phyloP scores from a whole-genome alignment of 768 basidiomycete genomes.

The Russula compacta region DNA sequence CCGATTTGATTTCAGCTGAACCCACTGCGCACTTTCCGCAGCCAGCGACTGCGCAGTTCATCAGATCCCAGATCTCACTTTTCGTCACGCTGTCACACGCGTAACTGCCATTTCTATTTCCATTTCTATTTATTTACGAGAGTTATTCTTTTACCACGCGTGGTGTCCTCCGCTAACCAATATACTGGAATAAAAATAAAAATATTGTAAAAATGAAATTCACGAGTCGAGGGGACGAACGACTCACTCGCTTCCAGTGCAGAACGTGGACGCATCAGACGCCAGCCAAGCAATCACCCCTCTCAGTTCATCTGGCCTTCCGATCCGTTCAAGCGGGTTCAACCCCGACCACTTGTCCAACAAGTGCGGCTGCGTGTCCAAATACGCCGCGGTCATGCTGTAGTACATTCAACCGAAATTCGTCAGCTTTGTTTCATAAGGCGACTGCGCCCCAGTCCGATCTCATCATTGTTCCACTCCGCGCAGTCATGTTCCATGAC shows the following conservation, averaged over 20 bases:
- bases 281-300: conserved; percentile 67
- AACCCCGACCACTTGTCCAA: conserved; percentile 55
- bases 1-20: too few species aligned
- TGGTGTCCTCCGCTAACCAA: conserved; percentile 56
- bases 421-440: neutral
- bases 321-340: conserved; percentile 66
- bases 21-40: conserved; percentile 16
- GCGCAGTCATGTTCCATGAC: neutral
- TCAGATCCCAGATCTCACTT: conserved; percentile 12
- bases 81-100: neutral
- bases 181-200: conserved; percentile 31
- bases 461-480: neutral
- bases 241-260: conserved; percentile 79
- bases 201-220: neutral
- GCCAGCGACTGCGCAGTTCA: conserved; percentile 12
- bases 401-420: neutral
- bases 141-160: conserved; percentile 38
- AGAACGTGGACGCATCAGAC: conserved; percentile 67
- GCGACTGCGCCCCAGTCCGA: conserved; percentile 7
- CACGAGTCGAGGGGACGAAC: neutral
- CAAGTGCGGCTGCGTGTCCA: conserved; percentile 56
- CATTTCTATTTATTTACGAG: neutral
- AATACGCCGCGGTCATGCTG: conserved; percentile 68
- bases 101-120: too few species aligned
- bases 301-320: conserved; percentile 62